Conservation (phyloP, 1,284 basidiomycete genomes). For the Fomes fomentarius region DNA sequence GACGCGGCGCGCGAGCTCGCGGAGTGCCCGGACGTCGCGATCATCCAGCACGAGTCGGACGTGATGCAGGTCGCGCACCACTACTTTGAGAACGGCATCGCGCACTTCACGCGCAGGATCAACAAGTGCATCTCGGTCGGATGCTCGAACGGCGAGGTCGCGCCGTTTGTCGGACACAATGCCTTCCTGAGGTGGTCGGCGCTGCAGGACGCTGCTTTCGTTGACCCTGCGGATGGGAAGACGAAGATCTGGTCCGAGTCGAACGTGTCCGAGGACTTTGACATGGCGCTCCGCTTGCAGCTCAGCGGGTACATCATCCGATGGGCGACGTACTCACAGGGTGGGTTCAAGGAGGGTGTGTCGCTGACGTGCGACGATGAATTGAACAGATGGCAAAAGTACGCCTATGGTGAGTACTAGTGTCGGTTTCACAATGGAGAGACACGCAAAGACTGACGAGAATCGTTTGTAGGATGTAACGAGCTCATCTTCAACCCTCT, state of each 20-base stretch:
- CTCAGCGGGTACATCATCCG: constrained; percentile 75
- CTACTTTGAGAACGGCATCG: constrained; percentile 87
- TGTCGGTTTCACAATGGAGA: not conserved
- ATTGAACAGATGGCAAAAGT: constrained; percentile 87
- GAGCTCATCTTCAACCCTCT: constrained; percentile 82
- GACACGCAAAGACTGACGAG: not conserved
- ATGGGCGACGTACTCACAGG: constrained; percentile 83
- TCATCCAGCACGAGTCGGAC: constrained; percentile 85
- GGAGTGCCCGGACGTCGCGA: constrained; percentile 78
- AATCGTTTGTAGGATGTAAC: constrained; percentile 50
- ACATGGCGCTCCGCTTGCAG: constrained; percentile 68
- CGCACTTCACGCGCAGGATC: constrained; percentile 82
- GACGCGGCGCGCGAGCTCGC: constrained; percentile 83
- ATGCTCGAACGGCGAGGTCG: constrained; percentile 79
- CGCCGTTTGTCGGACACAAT: constrained; percentile 89
- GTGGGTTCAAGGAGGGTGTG: constrained; percentile 89
- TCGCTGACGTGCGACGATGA: constrained; percentile 81
- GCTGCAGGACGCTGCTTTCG: constrained; percentile 77
- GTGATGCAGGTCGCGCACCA: constrained; percentile 87
- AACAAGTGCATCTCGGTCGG: constrained; percentile 79
- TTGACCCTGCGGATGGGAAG: constrained; percentile 64
- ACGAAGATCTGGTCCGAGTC: constrained; percentile 84
- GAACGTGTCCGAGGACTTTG: constrained; percentile 86
- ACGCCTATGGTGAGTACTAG: constrained; percentile 68
- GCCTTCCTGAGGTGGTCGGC: constrained; percentile 87